A percentile compares a stretch with the other conserved stretches of the same genome.
Conservation (phyloP, 2,329 filamentous ascomycete species). For the Fusarium napiforme region DNA sequence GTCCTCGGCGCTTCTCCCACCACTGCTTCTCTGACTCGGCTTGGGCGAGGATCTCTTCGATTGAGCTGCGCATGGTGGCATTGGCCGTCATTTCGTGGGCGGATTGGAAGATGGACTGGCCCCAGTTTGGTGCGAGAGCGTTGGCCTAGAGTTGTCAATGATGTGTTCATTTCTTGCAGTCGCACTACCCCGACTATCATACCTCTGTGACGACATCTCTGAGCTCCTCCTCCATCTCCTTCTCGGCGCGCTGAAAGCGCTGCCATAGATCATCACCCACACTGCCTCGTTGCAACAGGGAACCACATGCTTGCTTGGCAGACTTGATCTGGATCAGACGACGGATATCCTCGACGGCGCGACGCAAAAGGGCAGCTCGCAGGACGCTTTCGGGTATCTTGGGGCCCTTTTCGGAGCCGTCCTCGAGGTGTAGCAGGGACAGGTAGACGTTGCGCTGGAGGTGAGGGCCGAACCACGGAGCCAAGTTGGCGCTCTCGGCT, state of each 20-base stretch:
- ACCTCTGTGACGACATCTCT: constrained; percentile 95
- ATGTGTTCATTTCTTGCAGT: background rate
- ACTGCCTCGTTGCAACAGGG: constrained; percentile 86
- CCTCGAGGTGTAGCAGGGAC: constrained; percentile 83
- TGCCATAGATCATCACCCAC: constrained; percentile 98
- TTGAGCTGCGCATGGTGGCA: constrained; percentile 75
- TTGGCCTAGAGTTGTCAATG: constrained; percentile 74
- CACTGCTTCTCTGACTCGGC: constrained; percentile 81
- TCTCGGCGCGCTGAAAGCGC: constrained; percentile 89
- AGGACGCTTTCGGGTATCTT: constrained; percentile 84
- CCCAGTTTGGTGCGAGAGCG: constrained; percentile 88
- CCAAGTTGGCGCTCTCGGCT: constrained; percentile 85
- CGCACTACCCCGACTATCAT: constrained; percentile 8
- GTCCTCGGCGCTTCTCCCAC: constrained; percentile 87
- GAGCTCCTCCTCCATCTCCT: constrained; percentile 97
- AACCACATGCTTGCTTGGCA: constrained; percentile 87
- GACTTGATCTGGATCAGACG: constrained; percentile 89
- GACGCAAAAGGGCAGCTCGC: constrained; percentile 86
- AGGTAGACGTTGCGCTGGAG: constrained; percentile 95
- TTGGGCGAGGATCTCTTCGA: constrained; percentile 80
- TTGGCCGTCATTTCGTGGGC: constrained; percentile 97
- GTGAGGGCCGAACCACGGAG: constrained; percentile 93
- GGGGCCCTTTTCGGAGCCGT: constrained; percentile 72
- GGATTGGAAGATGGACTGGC: constrained; percentile 94
- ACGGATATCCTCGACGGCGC: constrained; percentile 92